Percentiles rank a stretch among this genome's conserved stretches.
Conservation (phyloP, 257 asterid genomes). For the Solanum microdontum region DNA sequence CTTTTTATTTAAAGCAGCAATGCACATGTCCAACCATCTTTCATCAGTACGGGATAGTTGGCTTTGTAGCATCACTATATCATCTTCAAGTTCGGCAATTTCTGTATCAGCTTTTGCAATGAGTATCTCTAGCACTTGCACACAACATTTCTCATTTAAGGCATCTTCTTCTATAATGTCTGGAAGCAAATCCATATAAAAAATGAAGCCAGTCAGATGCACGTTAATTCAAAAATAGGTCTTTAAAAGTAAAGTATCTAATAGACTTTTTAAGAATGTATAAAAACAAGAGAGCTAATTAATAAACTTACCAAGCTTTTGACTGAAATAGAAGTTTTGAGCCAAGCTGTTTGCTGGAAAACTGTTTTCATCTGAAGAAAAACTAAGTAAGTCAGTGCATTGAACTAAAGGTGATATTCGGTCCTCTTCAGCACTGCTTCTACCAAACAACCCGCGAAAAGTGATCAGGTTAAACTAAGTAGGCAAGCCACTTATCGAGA, state of each 20-base stretch:
- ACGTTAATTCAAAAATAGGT: not conserved
- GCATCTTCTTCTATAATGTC: constrained; percentile 49
- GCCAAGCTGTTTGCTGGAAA: not conserved
- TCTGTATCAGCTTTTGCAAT: constrained; percentile 38
- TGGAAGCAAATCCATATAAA: constrained; percentile 10
- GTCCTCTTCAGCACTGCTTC: not conserved
- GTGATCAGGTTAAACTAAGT: not conserved
- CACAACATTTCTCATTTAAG: constrained; percentile 36
- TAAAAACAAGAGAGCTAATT: not conserved
- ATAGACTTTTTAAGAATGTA: not conserved
- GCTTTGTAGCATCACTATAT: constrained; percentile 32
- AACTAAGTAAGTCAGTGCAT: not conserved
- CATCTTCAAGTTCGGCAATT: constrained; percentile 36
- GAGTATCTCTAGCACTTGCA: constrained; percentile 39
- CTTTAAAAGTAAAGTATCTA: not conserved
- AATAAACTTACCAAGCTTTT: not conserved
- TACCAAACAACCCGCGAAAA: not conserved
- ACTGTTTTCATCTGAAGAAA: not conserved
- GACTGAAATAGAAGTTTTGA: not conserved
- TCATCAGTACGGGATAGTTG: constrained; percentile 33
- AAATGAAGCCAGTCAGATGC: not conserved
- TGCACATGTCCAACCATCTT: constrained; percentile 25
- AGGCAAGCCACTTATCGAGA: not conserved
- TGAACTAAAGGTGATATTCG: not conserved
- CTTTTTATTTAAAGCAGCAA: constrained; percentile 23